Percentiles rank a stretch among this genome's conserved stretches.
These are phyloP conservation scores for Xylaria sp. DNA, from an alignment of 2,329 filamentous ascomycete genomes.

Conservation along the genomic window DNA sequence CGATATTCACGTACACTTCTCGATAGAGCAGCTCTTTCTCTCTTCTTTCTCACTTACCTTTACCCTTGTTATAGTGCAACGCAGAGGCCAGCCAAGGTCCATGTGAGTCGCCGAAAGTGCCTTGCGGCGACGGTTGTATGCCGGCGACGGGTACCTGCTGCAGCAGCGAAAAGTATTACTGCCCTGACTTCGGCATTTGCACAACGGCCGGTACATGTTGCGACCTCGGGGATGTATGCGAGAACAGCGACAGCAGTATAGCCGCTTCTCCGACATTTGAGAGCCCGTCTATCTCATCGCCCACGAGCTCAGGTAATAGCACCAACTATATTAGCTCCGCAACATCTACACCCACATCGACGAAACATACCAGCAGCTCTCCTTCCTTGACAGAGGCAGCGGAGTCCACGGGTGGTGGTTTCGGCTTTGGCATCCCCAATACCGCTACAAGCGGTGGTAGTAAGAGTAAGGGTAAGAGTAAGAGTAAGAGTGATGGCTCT, in stretches of 20 bases:
- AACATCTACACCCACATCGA: not conserved
- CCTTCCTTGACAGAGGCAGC: not conserved
- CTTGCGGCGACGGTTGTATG: conserved; percentile 43
- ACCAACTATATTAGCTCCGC: not conserved
- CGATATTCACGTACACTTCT: not conserved
- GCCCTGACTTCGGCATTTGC: conserved; percentile 44
- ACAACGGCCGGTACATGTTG: conserved; percentile 38
- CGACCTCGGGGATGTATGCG: conserved; percentile 35
- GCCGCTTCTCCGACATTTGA: conserved; percentile 17
- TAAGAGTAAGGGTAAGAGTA: not conserved
- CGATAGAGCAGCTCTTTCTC: no score
- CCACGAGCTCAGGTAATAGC: not conserved
- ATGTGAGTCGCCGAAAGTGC: conserved; percentile 35
- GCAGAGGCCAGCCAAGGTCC: conserved; percentile 8
- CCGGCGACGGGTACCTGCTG: conserved; percentile 44
- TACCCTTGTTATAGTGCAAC: conserved; percentile 13
- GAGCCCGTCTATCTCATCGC: conserved; percentile 7
- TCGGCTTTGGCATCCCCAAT: conserved; percentile 7
- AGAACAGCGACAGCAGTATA: conserved; percentile 15
- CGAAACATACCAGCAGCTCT: not conserved
- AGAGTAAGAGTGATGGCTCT: not conserved
- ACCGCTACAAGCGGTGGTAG: not conserved
- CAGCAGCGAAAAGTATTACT: conserved; percentile 39
- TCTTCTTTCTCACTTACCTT: not conserved
- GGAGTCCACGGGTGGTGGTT: not conserved